Evolutionary conservation across 345 rosid genomes (phyloP).

Genomic region (Cochlearia excelsa): DNA sequence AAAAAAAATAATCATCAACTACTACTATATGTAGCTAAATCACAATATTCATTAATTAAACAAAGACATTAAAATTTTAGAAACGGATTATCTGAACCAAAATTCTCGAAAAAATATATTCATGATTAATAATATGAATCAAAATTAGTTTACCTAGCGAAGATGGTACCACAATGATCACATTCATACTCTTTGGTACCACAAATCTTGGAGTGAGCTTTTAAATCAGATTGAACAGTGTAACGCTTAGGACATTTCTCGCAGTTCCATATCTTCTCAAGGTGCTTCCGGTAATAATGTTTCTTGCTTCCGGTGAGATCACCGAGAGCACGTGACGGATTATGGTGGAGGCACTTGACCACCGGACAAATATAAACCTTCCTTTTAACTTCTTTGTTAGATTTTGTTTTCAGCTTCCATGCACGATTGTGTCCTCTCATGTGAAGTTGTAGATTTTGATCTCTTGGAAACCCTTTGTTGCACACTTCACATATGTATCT

Average conservation of each 20-base stretch:
- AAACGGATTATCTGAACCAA: too few species aligned
- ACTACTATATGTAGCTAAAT: too few species aligned
- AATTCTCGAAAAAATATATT: too few species aligned
- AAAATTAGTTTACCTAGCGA: constrained; percentile 64
- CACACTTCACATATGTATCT: constrained; percentile 78
- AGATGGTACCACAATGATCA: constrained; percentile 81
- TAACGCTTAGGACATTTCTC: constrained; percentile 71
- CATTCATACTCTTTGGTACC: constrained; percentile 63
- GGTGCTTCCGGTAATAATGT: constrained; percentile 70
- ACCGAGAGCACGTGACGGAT: constrained; percentile 74
- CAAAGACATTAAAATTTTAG: constrained; percentile 21
- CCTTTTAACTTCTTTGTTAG: constrained; percentile 60
- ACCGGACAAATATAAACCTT: constrained; percentile 81
- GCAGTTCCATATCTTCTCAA: constrained; percentile 81
- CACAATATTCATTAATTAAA: too few species aligned
- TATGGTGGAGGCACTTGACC: constrained; percentile 80
- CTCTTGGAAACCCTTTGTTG: constrained; percentile 83
- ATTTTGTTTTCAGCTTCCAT: constrained; percentile 76
- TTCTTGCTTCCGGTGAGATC: constrained; percentile 82
- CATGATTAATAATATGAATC: too few species aligned
- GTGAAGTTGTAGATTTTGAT: constrained; percentile 78
- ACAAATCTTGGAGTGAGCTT: constrained; percentile 78
- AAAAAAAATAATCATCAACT: too few species aligned
- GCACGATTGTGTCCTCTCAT: constrained; percentile 84
- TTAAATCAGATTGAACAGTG: constrained; percentile 88